phyloP scores from a whole-genome alignment of 2,329 filamentous ascomycete genomes.

The Alternaria postmessia region DNA sequence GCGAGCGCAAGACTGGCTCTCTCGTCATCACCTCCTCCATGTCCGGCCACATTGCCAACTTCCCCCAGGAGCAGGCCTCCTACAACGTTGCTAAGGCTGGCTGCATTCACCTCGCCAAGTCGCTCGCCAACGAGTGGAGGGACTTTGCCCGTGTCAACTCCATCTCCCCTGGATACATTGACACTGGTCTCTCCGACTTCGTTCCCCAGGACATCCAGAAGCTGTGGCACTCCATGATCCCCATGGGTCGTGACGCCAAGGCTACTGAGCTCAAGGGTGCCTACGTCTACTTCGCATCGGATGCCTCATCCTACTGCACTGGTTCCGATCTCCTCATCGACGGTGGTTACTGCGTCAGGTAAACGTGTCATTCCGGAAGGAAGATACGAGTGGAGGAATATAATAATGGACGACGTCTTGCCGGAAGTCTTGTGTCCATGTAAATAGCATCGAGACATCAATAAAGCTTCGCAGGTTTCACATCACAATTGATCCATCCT shows the following conservation, averaged over 20 bases:
- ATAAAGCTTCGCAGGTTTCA: conserved; percentile 23
- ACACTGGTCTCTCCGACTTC: conserved; percentile 72
- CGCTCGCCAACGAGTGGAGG: conserved; percentile 73
- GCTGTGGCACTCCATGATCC: conserved; percentile 80
- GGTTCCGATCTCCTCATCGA: conserved; percentile 76
- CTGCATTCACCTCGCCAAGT: conserved; percentile 69
- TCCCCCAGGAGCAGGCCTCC: conserved; percentile 70
- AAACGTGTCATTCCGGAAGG: conserved; percentile 34
- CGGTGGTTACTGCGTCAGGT: conserved; percentile 69
- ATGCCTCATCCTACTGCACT: conserved; percentile 84
- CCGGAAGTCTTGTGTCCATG: conserved; percentile 22
- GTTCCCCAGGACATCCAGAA: conserved; percentile 73
- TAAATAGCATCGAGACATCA: conserved; percentile 28
- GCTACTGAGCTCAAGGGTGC: conserved; percentile 82
- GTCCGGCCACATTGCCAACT: conserved; percentile 86
- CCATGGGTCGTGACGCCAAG: conserved; percentile 79
- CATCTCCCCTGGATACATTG: conserved; percentile 74
- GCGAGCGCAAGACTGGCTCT: conserved; percentile 68
- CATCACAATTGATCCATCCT: background rate
- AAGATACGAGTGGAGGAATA: conserved; percentile 20
- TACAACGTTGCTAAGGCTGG: conserved; percentile 67
- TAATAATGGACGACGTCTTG: conserved; percentile 19
- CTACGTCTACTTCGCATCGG: conserved; percentile 81
- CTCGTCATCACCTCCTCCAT: conserved; percentile 75
- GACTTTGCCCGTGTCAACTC: conserved; percentile 74